Percentiles rank a stretch among this genome's conserved stretches.
These are phyloP conservation scores for Moelleriella libera DNA, from an alignment of 2,329 filamentous ascomycete species.

Conservation along the genomic window DNA sequence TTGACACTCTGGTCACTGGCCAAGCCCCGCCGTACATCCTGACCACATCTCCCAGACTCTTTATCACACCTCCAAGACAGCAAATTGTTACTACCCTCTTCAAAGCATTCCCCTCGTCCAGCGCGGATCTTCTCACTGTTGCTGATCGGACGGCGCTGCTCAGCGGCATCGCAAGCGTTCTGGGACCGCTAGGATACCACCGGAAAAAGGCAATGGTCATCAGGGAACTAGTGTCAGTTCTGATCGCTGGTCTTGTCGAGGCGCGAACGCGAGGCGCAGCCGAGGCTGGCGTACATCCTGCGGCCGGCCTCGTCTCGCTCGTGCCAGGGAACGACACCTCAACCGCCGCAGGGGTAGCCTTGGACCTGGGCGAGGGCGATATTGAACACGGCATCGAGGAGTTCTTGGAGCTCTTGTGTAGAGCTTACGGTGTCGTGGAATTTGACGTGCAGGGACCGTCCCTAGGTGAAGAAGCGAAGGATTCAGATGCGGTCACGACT, in stretches of 20 bases:
- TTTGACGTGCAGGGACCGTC: slow-evolving; percentile 22
- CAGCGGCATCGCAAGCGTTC: slow-evolving; percentile 75
- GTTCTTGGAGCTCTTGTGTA: slow-evolving; percentile 46
- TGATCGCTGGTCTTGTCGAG: slow-evolving; percentile 77
- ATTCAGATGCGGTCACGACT: slow-evolving; percentile 38
- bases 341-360: slow-evolving; percentile 32
- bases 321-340: slow-evolving; percentile 37
- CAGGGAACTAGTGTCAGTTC: slow-evolving; percentile 67
- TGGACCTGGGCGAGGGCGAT: slow-evolving; percentile 51
- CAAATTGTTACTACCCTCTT: slow-evolving; percentile 53
- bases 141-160: slow-evolving; percentile 68
- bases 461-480: slow-evolving; percentile 14
- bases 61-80: slow-evolving; percentile 41
- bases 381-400: slow-evolving; percentile 52
- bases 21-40: slow-evolving; percentile 34
- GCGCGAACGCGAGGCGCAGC: slow-evolving; percentile 85
- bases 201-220: slow-evolving; percentile 87
- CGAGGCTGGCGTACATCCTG: slow-evolving; percentile 92
- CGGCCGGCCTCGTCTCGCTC: slow-evolving; percentile 67
- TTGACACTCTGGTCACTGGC: slow-evolving; percentile 54
- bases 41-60: slow-evolving; percentile 39
- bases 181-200: slow-evolving; percentile 64
- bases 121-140: slow-evolving; percentile 53
- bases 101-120: slow-evolving; percentile 54
- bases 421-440: slow-evolving; percentile 48